Base-by-base conservation (phyloP, 208 protist genomes). In the Leishmania tropica region DNA sequence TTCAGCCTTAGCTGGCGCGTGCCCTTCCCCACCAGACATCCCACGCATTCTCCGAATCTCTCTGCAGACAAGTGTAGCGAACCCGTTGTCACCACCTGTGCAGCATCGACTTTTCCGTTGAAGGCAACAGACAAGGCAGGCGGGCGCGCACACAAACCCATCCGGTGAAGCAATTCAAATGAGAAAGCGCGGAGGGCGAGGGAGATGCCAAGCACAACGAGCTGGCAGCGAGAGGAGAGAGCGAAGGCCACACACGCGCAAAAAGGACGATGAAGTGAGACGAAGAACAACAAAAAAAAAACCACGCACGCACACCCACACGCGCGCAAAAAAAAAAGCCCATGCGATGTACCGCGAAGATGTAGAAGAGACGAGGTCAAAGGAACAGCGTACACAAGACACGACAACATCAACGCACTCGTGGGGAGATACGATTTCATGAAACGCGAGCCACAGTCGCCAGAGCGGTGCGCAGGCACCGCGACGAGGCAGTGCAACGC, bases 291-390 rank as follows among this genome's bases (percentile, higher is more conserved):
- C 0, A n/a, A 80, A 3, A 74, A 74, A 24, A 73, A 74, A 70
- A 70, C 3, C 3, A 70, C 19, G 8, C 4, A 17, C 6, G 17
- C 10, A n/a, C n/a, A n/a, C n/a, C n/a, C n/a, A n/a, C n/a, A 11
- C 15, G 64, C 5, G 45, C 10, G 45, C 45, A 31, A n/a, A 84
- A 85, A 77, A 10, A 37, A 76, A 72, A 48, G 54, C 37, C 80
- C 31, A 84, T 75, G 58, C 35, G 28, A 62, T 45, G 15, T 7
- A 42, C 64, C n/a, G 62, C n/a, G 13, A 15, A 40, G n/a, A 19
- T 67, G n/a, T 8, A 10, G 62, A 40, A 24, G 62, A 67, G n/a
- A 35, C n/a, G 62, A 35, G 45, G 45, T 13, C 45, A 8, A 48
- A 48, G 45, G 8, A 48, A 5, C 24, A 13, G 15, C 15, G 51